Evolutionary conservation across 2,329 filamentous ascomycete species (phyloP).

Genomic region (Delphinella strobiligena): DNA sequence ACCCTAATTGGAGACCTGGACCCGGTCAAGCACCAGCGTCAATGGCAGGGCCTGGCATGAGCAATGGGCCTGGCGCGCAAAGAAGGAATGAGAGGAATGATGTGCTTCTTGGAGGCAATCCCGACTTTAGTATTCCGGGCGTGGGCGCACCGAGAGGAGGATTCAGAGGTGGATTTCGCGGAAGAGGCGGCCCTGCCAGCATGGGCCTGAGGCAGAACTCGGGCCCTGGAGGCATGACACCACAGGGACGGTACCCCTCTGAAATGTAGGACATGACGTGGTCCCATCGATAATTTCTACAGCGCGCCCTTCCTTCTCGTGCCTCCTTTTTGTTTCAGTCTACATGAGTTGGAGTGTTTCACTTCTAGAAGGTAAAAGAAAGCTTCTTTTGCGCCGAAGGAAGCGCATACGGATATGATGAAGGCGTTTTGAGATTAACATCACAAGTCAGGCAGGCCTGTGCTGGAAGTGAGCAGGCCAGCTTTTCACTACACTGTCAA

Average conservation of each 20-base stretch:
- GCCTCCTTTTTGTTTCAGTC: too few species aligned
- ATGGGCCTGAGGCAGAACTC: background rate
- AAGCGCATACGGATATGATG: too few species aligned
- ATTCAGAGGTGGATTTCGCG: constrained; percentile 18
- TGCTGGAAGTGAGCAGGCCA: too few species aligned
- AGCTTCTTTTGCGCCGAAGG: too few species aligned
- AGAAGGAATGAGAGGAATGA: constrained; percentile 46
- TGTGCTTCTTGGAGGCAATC: constrained; percentile 65
- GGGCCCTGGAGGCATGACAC: constrained; percentile 16
- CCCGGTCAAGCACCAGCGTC: constrained; percentile 39
- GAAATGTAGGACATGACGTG: constrained; percentile 4
- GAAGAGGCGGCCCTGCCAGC: constrained; percentile 12
- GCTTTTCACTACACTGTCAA: too few species aligned
- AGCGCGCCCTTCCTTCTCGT: too few species aligned
- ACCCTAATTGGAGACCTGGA: constrained; percentile 67
- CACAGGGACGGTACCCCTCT: constrained; percentile 21
- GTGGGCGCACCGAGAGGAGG: constrained; percentile 21
- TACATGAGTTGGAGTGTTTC: too few species aligned
- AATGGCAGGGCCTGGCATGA: constrained; percentile 3
- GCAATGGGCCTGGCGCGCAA: constrained; percentile 17
- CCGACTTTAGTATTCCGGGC: constrained; percentile 67
- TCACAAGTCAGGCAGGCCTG: too few species aligned
- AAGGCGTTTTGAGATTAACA: too few species aligned
- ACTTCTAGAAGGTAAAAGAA: too few species aligned
- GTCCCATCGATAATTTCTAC: too few species aligned